Percentiles rank a stretch among this genome's conserved stretches.
Evolutionary conservation across 2,329 filamentous ascomycete species (phyloP).

Genomic region (Trichoderma endophyticum): DNA sequence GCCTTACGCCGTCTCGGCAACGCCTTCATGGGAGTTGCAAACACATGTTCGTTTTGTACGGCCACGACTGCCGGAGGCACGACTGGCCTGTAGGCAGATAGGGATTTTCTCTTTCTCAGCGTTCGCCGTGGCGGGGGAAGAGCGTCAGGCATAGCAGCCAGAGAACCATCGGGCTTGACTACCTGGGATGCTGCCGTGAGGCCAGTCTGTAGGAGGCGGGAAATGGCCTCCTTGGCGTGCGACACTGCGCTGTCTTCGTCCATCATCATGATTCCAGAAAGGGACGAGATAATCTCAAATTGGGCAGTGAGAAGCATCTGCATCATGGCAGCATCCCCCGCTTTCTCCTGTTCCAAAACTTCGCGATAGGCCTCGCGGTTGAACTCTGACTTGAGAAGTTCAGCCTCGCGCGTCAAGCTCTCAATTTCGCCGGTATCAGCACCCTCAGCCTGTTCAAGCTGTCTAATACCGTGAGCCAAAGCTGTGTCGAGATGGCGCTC

Average conservation of each 20-base stretch:
- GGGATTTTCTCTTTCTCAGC: slow-evolving; percentile 66
- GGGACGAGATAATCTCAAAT: slow-evolving; percentile 82
- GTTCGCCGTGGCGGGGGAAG: slow-evolving; percentile 73
- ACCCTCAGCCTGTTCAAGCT: slow-evolving; percentile 60
- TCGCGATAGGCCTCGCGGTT: slow-evolving; percentile 74
- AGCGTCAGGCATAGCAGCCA: slow-evolving; percentile 57
- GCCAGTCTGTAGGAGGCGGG: slow-evolving; percentile 73
- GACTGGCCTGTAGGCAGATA: slow-evolving; percentile 43
- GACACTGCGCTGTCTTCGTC: slow-evolving; percentile 78
- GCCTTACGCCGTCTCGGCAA: slow-evolving; percentile 79
- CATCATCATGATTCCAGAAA: slow-evolving; percentile 79
- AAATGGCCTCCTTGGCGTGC: slow-evolving; percentile 73
- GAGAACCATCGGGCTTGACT: slow-evolving; percentile 79
- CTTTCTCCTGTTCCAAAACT: slow-evolving; percentile 79
- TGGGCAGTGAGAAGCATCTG: slow-evolving; percentile 85
- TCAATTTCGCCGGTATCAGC: slow-evolving; percentile 61
- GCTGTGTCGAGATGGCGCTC: slow-evolving; percentile 84
- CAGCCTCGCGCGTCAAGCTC: slow-evolving; percentile 74
- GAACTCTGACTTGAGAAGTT: slow-evolving; percentile 79
- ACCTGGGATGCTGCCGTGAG: slow-evolving; percentile 74
- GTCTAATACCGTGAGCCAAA: slow-evolving; percentile 76
- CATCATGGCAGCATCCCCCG: slow-evolving; percentile 71
- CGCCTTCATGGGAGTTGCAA: slow-evolving; percentile 59
- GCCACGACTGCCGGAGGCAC: slow-evolving; percentile 42
- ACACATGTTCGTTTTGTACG: slow-evolving; percentile 30